Conservation (phyloP, 2,329 filamentous ascomycete genomes). For the Trichoderma hamatum region DNA sequence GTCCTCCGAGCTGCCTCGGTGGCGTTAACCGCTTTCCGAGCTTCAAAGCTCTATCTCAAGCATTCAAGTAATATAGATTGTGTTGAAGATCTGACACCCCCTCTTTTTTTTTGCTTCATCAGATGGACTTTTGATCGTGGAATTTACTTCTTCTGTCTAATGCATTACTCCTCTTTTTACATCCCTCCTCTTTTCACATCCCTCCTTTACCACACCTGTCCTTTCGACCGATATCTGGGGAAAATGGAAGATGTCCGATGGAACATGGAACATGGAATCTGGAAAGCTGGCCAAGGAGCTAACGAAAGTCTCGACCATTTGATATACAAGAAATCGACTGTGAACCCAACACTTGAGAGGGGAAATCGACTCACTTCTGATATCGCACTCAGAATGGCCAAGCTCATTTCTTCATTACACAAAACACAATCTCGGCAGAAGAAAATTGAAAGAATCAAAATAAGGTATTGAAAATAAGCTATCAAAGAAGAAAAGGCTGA, state of each 20-base stretch:
- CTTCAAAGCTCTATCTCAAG: slow-evolving; percentile 1
- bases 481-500: slow-evolving; percentile 12
- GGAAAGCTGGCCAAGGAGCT: neutral
- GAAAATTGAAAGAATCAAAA: neutral
- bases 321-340: neutral
- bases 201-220: neutral
- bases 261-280: neutral
- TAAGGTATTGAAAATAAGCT: slow-evolving; percentile 9
- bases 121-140: neutral
- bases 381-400: neutral
- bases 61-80: neutral
- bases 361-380: neutral
- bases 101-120: neutral
- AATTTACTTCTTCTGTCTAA: neutral
- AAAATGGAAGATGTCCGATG: neutral
- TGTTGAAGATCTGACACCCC: neutral
- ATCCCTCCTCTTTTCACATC: neutral
- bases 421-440: neutral
- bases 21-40: slow-evolving; percentile 23
- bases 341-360: neutral
- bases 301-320: neutral
- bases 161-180: neutral
- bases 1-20: slow-evolving; percentile 14
- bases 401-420: neutral
- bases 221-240: neutral